Evolutionary conservation across 129 eudicot species (phyloP).

Genomic region (Glebionis coronaria): DNA sequence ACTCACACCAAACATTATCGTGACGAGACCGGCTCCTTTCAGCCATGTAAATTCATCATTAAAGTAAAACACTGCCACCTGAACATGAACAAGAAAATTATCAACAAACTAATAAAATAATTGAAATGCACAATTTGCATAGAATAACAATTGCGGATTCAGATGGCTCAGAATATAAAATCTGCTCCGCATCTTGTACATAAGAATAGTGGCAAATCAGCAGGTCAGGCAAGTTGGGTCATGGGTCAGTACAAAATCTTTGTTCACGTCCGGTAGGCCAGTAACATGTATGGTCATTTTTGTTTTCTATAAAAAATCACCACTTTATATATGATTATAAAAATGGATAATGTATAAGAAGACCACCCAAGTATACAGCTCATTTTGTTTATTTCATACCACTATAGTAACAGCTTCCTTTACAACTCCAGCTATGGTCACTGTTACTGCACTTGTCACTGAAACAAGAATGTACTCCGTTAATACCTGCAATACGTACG

Average conservation of each 20-base stretch:
- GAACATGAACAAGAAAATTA: slow-evolving; percentile 19
- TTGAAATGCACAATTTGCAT: slow-evolving; percentile 6
- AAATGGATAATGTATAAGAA: neutral
- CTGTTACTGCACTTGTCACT: slow-evolving; percentile 94
- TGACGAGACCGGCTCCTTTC: slow-evolving; percentile 82
- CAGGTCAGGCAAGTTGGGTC: neutral
- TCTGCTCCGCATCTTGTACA: neutral
- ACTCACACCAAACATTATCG: slow-evolving; percentile 84
- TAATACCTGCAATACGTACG: slow-evolving; percentile 59
- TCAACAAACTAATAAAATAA: neutral
- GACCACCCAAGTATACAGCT: too few relatives aligned
- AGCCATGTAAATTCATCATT: slow-evolving; percentile 93
- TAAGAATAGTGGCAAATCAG: neutral
- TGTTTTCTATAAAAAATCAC: neutral
- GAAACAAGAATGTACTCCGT: slow-evolving; percentile 91
- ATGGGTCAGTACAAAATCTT: too few relatives aligned
- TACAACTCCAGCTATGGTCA: slow-evolving; percentile 95
- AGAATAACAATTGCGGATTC: neutral
- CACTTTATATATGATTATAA: neutral
- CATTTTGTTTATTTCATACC: slow-evolving; percentile 37
- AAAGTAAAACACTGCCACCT: slow-evolving; percentile 97
- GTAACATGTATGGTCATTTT: too few relatives aligned
- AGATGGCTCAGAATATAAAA: neutral
- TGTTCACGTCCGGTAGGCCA: too few relatives aligned
- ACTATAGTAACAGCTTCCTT: slow-evolving; percentile 95